Evolutionary conservation across 1,139 yeast species (phyloP).

Genomic region (Eremothecium cymbalariae): DNA sequence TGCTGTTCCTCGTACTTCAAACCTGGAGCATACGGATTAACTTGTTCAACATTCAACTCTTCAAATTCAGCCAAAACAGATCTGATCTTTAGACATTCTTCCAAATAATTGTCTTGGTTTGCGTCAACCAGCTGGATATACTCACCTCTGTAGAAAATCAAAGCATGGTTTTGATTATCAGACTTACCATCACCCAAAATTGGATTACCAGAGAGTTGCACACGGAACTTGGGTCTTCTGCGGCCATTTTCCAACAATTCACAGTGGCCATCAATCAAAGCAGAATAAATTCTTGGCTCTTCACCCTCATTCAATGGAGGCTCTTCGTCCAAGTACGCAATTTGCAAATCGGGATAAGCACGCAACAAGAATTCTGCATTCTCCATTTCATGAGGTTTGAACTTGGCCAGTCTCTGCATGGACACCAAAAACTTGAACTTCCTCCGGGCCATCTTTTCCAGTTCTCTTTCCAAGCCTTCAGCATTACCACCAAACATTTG

Average conservation of each 20-base stretch:
- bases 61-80: conserved; percentile 96
- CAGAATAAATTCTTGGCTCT: conserved; percentile 94
- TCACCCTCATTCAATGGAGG: conserved; percentile 87
- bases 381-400: conserved; percentile 95
- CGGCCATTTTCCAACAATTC: conserved; percentile 96
- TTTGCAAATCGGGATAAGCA: conserved; percentile 97
- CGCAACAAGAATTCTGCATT: conserved; percentile 95
- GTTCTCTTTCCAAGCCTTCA: conserved; percentile 86
- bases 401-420: conserved; percentile 96
- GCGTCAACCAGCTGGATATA: conserved; percentile 97
- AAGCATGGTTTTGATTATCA: conserved; percentile 95
- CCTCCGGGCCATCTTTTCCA: conserved; percentile 98
- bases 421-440: conserved; percentile 95
- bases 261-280: conserved; percentile 97
- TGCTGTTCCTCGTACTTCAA: conserved; percentile 41
- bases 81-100: conserved; percentile 96
- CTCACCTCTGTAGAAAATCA: conserved; percentile 98
- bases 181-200: conserved; percentile 99
- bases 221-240: conserved; percentile 97
- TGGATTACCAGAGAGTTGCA: conserved; percentile 97
- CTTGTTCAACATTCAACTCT: conserved; percentile 82
- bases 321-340: conserved; percentile 96
- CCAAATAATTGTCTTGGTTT: conserved; percentile 95
- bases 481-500: conserved; percentile 98
- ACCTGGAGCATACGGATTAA: conserved; percentile 63